Conservation (phyloP, 2,329 filamentous ascomycete species). For the Moelleriella libera region DNA sequence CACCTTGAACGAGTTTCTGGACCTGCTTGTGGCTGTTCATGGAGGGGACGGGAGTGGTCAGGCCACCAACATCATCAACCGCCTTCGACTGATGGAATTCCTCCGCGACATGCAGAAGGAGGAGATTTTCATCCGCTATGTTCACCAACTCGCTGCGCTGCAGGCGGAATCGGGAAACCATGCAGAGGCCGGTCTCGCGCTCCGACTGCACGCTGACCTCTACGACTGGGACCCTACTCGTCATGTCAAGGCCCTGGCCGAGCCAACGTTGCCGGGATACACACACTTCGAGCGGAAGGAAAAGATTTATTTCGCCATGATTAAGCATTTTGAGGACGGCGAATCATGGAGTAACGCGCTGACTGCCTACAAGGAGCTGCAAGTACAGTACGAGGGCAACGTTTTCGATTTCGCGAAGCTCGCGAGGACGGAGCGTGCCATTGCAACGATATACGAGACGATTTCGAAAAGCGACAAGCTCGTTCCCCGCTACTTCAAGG, state of each 20-base stretch:
- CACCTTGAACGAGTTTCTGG: slow-evolving; percentile 80
- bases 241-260: slow-evolving; percentile 49
- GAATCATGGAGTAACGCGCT: slow-evolving; percentile 85
- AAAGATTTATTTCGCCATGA: slow-evolving; percentile 83
- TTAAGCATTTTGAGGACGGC: slow-evolving; percentile 89
- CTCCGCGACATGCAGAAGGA: slow-evolving; percentile 93
- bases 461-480: slow-evolving; percentile 70
- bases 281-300: slow-evolving; percentile 88
- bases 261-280: slow-evolving; percentile 70
- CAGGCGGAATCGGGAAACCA: slow-evolving; percentile 65
- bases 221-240: slow-evolving; percentile 78
- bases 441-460: slow-evolving; percentile 82
- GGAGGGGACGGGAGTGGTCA: slow-evolving; percentile 60
- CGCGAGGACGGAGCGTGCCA: slow-evolving; percentile 75
- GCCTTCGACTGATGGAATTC: slow-evolving; percentile 86
- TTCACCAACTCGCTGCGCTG: slow-evolving; percentile 74
- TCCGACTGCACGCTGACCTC: slow-evolving; percentile 81
- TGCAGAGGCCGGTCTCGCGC: slow-evolving; percentile 76
- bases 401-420: slow-evolving; percentile 86
- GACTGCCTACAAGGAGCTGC: slow-evolving; percentile 78
- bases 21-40: slow-evolving; percentile 81
- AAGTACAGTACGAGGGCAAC: slow-evolving; percentile 80
- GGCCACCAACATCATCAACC: slow-evolving; percentile 73
- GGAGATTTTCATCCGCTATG: slow-evolving; percentile 91
- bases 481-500: slow-evolving; percentile 79